Evolutionary conservation across 495 filamentous ascomycete genomes (phyloP), one percentile per base, ranked within the genome.

Genomic region (Trichoderma gamsii): DNA sequence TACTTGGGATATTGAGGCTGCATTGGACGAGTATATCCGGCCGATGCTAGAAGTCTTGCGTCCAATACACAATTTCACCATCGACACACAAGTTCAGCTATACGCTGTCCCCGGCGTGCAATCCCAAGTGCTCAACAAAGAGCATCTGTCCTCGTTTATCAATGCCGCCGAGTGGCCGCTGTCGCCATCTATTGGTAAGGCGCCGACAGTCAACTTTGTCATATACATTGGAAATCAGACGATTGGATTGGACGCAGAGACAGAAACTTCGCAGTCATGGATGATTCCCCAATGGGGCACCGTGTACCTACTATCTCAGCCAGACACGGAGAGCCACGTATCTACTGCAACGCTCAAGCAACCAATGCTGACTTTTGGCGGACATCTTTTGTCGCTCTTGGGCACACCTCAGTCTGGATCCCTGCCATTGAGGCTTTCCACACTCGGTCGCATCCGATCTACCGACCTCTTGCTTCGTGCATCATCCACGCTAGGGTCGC

Each of bases 161-260:
- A 99, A 99, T 73, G 93, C 92, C 41, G 95, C 95, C 8, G 96
- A 99, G 79, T 99, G 95, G 95, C 95, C 95, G 0, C 79, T 99
- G 32, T 93, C 89, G 71, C 95, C 95, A 18, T 97, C 92, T 73
- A 97, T 98, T 71, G 96, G 94, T 43, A 88, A 83, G 35, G 93
- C 93, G 2, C 94, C 95, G 43, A 97, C 95, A 0, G 85, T 99
- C 71, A 98, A 98, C 79, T 98, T 99, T 72, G 87, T 97, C 66
- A 82, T 98, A 25, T 98, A 94, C 72, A 87, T 96, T 46, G 83
- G 83, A 3, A 80, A 85, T 70, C 81, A 83, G 68, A 81, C 80
- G 12, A 80, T 83, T 35, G 75, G 70, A 0, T 69, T 72, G 13
- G 81, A 91, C 59, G 76, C 89, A 15, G 85, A 92, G 56, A 87